Base-by-base conservation (phyloP, 176 grass and related monocot genomes). In the Carex pumila region DNA sequence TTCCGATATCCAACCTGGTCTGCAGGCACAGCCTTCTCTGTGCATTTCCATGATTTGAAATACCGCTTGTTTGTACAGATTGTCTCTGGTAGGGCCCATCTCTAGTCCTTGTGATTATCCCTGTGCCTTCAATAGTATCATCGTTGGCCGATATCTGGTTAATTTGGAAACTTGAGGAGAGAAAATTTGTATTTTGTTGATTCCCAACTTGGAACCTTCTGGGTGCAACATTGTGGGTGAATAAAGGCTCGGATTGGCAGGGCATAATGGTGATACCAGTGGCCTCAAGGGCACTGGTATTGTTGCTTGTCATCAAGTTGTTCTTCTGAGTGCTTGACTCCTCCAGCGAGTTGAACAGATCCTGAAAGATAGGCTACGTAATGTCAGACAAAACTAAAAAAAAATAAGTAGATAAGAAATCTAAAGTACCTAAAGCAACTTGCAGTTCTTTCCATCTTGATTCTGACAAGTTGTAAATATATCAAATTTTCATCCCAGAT, bases 301-400 rank as follows among this genome's bases (percentile, higher is more conserved):
- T 86, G 5, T 22, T 91, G 85, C 32, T 84, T 79, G 65, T 68
- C 64, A 30, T 50, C n/a, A 69, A 31, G 62, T 83, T 69, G 74
- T 84, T 84, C 47, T 39, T 91, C 68, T 62, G 81, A 41, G 11
- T 65, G 64, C 30, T 85, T n/a, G 75, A 55, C 79, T 93, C 95
- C 12, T 93, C 93, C 86, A 86, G 85, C 56, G 17, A 77, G 65
- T 87, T 93, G 86, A 89, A 95, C 39, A 95, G 79, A 67, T 99
- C 93, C 86, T 83, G 64, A 47, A 83, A 69, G 64, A 15, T 52
- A 29, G 45, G 60, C 37, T 43, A 45, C 8, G 17, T 39, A 80
- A 7, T 52, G 49, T 76, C 21, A 17, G 55, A 22, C 7, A 29
- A 9, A 75, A 29, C 41, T 45, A 3, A 78, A 14, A 32, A 29